A percentile compares a stretch with the other conserved stretches of the same genome.
phyloP scores from a whole-genome alignment of 163 green algal species.

The Chlamydomonas reinhardtii region DNA sequence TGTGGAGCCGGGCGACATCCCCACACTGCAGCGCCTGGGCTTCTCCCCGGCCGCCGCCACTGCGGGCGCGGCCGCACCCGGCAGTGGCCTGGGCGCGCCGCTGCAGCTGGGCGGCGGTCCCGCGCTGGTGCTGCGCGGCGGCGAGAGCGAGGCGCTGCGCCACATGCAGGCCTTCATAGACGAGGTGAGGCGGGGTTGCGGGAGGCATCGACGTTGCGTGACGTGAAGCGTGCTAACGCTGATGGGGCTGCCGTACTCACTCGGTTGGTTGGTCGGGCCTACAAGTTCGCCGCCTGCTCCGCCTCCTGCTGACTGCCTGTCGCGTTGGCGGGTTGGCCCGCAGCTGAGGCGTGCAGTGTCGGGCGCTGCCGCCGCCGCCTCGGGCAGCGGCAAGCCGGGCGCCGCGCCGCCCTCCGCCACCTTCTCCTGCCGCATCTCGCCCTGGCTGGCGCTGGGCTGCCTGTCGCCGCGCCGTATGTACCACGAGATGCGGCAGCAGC shows the following conservation, averaged over 20 bases:
- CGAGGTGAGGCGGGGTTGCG: slow-evolving; percentile 18
- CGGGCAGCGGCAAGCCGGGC: too few relatives aligned
- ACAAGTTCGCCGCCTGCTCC: too few relatives aligned
- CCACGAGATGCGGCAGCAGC: slow-evolving; percentile 43
- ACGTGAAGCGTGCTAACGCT: too few relatives aligned
- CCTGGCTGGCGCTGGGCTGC: slow-evolving; percentile 72
- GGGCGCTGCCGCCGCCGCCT: too few relatives aligned
- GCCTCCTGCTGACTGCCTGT: background rate
- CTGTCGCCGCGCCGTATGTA: slow-evolving; percentile 61
- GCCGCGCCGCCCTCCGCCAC: background rate
- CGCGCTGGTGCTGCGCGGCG: slow-evolving; percentile 57
- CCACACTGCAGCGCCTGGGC: slow-evolving; percentile 68
- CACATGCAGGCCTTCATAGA: slow-evolving; percentile 64
- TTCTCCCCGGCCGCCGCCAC: slow-evolving; percentile 15
- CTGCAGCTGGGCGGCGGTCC: background rate
- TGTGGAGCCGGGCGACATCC: slow-evolving; percentile 65
- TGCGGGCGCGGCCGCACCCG: background rate
- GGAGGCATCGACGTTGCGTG: too few relatives aligned
- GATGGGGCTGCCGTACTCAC: too few relatives aligned
- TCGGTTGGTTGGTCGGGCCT: too few relatives aligned
- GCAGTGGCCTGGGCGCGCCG: background rate
- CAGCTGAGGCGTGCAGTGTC: slow-evolving; percentile 2
- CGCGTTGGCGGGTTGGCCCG: background rate
- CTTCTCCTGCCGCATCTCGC: slow-evolving; percentile 68
- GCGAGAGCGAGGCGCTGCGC: slow-evolving; percentile 74